Evolutionary conservation across 1,284 basidiomycete genomes (phyloP), one percentile per base, ranked within the genome.

Genomic region (Pulveroboletus sp.): DNA sequence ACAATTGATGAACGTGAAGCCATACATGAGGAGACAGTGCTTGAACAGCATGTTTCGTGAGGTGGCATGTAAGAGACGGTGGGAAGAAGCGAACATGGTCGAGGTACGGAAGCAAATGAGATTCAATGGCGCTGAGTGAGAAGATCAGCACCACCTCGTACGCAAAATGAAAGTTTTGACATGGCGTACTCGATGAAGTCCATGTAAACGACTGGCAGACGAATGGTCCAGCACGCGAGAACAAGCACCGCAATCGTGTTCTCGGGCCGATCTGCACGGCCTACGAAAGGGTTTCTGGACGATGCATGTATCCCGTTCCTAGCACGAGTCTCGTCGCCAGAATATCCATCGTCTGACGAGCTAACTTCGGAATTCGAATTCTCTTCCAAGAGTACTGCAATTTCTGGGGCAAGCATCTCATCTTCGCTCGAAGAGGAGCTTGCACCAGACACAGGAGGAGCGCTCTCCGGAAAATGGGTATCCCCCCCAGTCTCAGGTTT

Each of bases 71-170:
- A 79, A 96, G 82, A 8, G 77, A 76, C 19, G 65, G 59, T 1
- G 94, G 91, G 3, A 97, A 73, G 36, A 82, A 68, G 17, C 82
- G 80, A 32, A 85, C 71, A 37, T 85, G 81, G 63, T 95, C 88
- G 47, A 98, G 78, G 73, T 93, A 97, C 1, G 94, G 93, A 40
- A 98, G 76, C 35, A 83, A 76, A 65, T 89, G 87, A 24, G 75
- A 75, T 62, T 93, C 87, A 46, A 95, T 83, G 53, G 86, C 72
- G 51, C 90, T 93, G 37, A 13, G 54, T 44, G 16, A 33, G 33
- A 33, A 8, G 15, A 48, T 64, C 45, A 62, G 39, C 40, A 44
- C 50, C 48, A 46, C 39, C 16, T 52, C 48, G 37, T 46, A 42
- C 5, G 29, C 33, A 13, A 52, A 52, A 35, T 35, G 55, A 39